A percentile compares a stretch with the other conserved stretches of the same genome.
Conservation (phyloP, 768 basidiomycete species). For the Pleurotus tuber-regium region DNA sequence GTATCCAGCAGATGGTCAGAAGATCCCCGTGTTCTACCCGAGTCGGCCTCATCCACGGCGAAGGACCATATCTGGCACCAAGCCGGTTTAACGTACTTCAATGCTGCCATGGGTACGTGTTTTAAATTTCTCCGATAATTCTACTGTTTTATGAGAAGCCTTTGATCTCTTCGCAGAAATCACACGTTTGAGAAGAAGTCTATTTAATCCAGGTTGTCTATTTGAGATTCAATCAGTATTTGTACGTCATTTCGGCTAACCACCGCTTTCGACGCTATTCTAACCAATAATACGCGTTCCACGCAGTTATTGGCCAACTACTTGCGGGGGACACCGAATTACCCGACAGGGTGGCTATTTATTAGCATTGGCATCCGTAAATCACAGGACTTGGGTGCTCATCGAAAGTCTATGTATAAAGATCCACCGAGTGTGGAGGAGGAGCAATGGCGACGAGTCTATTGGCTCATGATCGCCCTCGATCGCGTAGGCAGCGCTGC, state of each 20-base stretch:
- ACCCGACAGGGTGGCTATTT: slow-evolving; percentile 53
- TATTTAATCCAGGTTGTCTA: slow-evolving; percentile 54
- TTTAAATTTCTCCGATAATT: not conserved
- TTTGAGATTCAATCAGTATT: slow-evolving; percentile 63
- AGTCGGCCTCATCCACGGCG: slow-evolving; percentile 18
- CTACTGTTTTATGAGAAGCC: slow-evolving; percentile 2
- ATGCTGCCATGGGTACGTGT: slow-evolving; percentile 47
- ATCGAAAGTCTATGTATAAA: slow-evolving; percentile 59
- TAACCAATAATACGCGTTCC: slow-evolving; percentile 5
- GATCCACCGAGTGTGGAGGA: slow-evolving; percentile 47
- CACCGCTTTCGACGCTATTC: not conserved
- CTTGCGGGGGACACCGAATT: slow-evolving; percentile 45
- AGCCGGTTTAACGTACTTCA: slow-evolving; percentile 63
- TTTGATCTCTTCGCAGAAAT: slow-evolving; percentile 36
- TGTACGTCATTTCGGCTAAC: slow-evolving; percentile 28
- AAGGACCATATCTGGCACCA: slow-evolving; percentile 43
- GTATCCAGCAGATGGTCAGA: slow-evolving; percentile 65
- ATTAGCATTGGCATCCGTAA: slow-evolving; percentile 56
- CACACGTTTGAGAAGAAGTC: slow-evolving; percentile 45
- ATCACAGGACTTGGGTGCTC: slow-evolving; percentile 75
- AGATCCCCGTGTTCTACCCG: slow-evolving; percentile 53
- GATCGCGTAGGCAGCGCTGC: slow-evolving; percentile 55
- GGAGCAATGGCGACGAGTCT: slow-evolving; percentile 77
- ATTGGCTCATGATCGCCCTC: slow-evolving; percentile 65
- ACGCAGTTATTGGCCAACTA: slow-evolving; percentile 54